A percentile compares a stretch with the other conserved stretches of the same genome.
Evolutionary conservation across 1,139 yeast genomes (phyloP).

Genomic region (Yamadazyma oceani): DNA sequence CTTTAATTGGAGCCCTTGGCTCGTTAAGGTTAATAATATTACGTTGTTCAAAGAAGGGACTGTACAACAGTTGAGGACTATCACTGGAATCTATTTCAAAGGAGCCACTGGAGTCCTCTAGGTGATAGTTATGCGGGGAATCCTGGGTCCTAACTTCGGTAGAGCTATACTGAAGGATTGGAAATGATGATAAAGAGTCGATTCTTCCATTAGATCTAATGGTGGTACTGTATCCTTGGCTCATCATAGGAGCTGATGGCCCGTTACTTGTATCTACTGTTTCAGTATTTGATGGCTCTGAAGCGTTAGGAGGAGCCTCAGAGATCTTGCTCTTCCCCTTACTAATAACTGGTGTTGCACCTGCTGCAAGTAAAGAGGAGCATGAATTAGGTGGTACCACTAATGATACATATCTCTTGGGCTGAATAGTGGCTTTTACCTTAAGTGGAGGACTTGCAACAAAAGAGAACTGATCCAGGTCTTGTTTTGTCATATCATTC

Average conservation of each 20-base stretch:
- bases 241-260: background rate
- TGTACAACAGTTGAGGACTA: slow-evolving; percentile 2
- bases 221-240: background rate
- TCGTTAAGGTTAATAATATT: background rate
- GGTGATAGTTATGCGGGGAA: background rate
- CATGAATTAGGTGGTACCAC: slow-evolving; percentile 2
- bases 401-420: slow-evolving; percentile 3
- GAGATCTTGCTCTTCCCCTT: too few species aligned
- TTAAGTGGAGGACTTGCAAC: slow-evolving; percentile 12
- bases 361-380: background rate
- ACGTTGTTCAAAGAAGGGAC: slow-evolving; percentile 1
- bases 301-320: too few species aligned
- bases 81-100: slow-evolving; percentile 9
- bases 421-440: slow-evolving; percentile 4
- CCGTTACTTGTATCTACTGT: background rate
- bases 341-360: too few species aligned
- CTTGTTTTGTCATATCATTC: too few species aligned
- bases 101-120: slow-evolving; percentile 4
- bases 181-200: slow-evolving; percentile 1
- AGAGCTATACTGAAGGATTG: background rate
- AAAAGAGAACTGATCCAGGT: slow-evolving; percentile 10
- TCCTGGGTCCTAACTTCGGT: background rate
- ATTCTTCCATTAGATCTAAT: slow-evolving; percentile 11
- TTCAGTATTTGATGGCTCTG: background rate
- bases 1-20: background rate